A percentile compares a stretch with the other conserved stretches of the same genome.
phyloP scores from a whole-genome alignment of 2,329 filamentous ascomycete species.

The Fusarium nelsonii region DNA sequence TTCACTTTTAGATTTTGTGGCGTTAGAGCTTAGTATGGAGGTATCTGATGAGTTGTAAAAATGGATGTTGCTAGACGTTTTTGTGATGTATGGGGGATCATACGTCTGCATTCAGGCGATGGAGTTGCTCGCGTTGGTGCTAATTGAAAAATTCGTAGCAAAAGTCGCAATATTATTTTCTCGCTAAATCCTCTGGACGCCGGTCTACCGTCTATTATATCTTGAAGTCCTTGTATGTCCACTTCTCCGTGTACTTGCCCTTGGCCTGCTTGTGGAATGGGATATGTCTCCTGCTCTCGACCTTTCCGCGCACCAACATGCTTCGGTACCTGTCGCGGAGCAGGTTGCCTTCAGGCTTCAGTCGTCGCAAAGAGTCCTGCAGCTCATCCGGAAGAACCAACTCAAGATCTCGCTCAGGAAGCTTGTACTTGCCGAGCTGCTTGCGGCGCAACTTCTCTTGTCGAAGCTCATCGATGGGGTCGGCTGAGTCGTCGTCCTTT shows the following conservation, averaged over 20 bases:
- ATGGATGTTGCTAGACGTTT: constrained; percentile 11
- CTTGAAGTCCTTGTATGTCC: constrained; percentile 93
- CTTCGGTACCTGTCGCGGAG: constrained; percentile 92
- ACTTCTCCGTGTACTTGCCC: constrained; percentile 90
- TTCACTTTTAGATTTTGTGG: constrained; percentile 17
- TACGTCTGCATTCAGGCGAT: neutral
- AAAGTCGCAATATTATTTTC: constrained; percentile 37
- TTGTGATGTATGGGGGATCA: neutral
- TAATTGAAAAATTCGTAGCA: constrained; percentile 12
- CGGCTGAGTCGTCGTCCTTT: constrained; percentile 56
- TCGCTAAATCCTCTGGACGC: constrained; percentile 35
- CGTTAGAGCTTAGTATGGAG: constrained; percentile 24
- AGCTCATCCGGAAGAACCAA: constrained; percentile 85
- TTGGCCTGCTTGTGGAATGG: constrained; percentile 86
- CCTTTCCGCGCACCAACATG: constrained; percentile 86
- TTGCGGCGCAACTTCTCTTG: constrained; percentile 75
- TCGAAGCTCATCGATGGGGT: constrained; percentile 68
- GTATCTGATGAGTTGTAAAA: constrained; percentile 14
- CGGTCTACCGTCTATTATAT: constrained; percentile 44
- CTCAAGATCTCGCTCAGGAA: constrained; percentile 85
- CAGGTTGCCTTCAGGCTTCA: constrained; percentile 96
- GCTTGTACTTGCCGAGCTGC: constrained; percentile 77
- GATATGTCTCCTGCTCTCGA: constrained; percentile 84
- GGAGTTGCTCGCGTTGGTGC: neutral
- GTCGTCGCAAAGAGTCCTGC: constrained; percentile 80